Conservation (phyloP, 331 rosid species). For the Cydonia oblonga region DNA sequence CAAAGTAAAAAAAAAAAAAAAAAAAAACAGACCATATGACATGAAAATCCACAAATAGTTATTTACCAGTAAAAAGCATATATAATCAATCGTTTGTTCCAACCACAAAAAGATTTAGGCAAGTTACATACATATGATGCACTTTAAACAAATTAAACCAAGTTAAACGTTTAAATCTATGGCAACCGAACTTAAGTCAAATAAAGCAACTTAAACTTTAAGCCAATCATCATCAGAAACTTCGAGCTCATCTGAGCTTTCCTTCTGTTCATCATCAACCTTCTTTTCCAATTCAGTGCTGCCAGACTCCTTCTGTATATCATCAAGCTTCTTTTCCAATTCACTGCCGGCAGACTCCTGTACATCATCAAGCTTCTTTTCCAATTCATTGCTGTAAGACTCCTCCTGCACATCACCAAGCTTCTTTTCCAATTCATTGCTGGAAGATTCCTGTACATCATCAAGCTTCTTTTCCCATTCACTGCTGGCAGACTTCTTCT, state of each 20-base stretch:
- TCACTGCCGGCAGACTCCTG: too few species aligned
- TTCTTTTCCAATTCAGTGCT: neutral
- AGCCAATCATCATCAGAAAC: neutral
- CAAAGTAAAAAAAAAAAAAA: too few species aligned
- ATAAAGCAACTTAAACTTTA: neutral
- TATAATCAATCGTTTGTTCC: neutral
- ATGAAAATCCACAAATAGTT: neutral
- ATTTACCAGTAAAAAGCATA: neutral
- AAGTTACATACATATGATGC: neutral
- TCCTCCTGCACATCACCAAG: neutral
- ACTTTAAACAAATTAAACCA: neutral
- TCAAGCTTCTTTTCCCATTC: neutral
- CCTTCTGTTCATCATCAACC: neutral
- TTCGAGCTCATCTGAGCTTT: neutral
- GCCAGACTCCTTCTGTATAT: neutral
- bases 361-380: too few species aligned
- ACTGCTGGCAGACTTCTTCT: neutral
- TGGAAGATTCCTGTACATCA: neutral
- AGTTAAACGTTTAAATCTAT: neutral
- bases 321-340: neutral
- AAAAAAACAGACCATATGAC: neutral
- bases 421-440: too few species aligned
- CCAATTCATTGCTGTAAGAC: too few species aligned
- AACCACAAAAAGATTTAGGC: neutral
- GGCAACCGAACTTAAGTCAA: too few species aligned